Base-by-base conservation (phyloP, 1,284 basidiomycete species). In the Taiwanofungus camphoratus region DNA sequence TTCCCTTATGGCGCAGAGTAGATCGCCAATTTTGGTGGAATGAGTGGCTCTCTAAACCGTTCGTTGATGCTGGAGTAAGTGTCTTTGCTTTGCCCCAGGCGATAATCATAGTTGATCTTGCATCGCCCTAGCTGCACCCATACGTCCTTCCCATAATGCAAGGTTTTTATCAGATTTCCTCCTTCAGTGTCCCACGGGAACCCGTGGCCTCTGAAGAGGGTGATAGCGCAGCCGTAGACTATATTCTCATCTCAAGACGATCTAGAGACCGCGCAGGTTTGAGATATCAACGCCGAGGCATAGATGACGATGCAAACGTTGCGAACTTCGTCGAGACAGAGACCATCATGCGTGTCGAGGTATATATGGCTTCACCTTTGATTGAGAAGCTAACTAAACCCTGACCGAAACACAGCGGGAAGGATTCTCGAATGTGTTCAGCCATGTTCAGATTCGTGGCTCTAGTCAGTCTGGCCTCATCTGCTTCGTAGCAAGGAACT, bases 261-360 rank as follows among this genome's bases (percentile, higher is more conserved):
- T 95, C 93, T 20, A 79, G 92, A 51, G 81, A 93, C 62, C 81
- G 96, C 37, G 92, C 92, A 9, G 96, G 96, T 1, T 80, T 98
- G 38, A 79, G 96, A 41, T 99, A 97, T 72, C 96, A 99, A 62
- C 82, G 92, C 22, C 77, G 96, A 56, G 96, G 96, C 3, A 82
- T 99, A 45, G 92, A 99, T 56, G 77, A 85, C 45, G 82, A 87
- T 51, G 84, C 88, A 11, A 74, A 82, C 57, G 86, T 86, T 9
- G 88, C 91, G 4, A 95, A 94, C 64, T 94, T 92, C 61, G 92
- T 94, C 27, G 92, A 96, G 66, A 93, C 91, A 0, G 93, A 96
- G 67, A 87, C 91, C 21, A 80, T 96, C 46, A 78, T 91, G 65
- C 73, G 79, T 27, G 76, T 92, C 12, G 76, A 85, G 69, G 90